Conservation (phyloP, 306 rosid species). For the Biancaea sappan region DNA sequence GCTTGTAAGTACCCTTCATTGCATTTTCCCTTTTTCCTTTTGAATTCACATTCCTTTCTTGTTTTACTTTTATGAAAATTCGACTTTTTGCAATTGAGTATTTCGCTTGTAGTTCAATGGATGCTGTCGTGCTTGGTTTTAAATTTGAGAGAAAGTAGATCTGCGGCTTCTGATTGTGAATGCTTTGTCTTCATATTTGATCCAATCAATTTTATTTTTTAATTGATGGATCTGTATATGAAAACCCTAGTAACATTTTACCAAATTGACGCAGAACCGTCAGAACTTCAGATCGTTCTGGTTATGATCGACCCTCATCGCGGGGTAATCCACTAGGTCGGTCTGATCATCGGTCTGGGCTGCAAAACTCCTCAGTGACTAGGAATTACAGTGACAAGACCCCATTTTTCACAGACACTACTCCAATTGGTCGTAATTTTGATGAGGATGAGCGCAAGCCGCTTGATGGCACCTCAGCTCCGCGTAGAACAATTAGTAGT, state of each 20-base stretch:
- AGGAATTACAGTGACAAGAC: slow-evolving; percentile 76
- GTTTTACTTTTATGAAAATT: slow-evolving; percentile 1
- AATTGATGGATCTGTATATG: slow-evolving; percentile 43
- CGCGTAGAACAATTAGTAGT: slow-evolving; percentile 68
- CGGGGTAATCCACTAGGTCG: slow-evolving; percentile 73
- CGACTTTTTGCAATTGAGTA: background rate
- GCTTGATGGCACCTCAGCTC: slow-evolving; percentile 63
- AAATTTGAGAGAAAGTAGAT: slow-evolving; percentile 30
- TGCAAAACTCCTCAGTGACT: slow-evolving; percentile 71
- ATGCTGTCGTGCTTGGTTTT: background rate
- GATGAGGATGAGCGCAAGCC: slow-evolving; percentile 99
- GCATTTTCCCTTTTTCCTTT: background rate
- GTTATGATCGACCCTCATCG: slow-evolving; percentile 62
- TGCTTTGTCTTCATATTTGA: background rate
- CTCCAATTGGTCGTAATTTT: slow-evolving; percentile 80
- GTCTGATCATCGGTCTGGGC: slow-evolving; percentile 81
- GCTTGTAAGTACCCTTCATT: slow-evolving; percentile 61
- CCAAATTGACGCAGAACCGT: slow-evolving; percentile 44
- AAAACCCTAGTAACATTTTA: slow-evolving; percentile 5
- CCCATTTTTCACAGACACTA: slow-evolving; percentile 62
- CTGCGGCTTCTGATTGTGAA: slow-evolving; percentile 11
- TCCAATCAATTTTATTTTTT: background rate
- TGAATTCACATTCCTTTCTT: background rate
- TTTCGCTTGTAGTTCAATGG: background rate
- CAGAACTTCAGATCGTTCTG: slow-evolving; percentile 71